Evolutionary conservation across 768 basidiomycete genomes (phyloP).

Genomic region (Naematelia encephala): DNA sequence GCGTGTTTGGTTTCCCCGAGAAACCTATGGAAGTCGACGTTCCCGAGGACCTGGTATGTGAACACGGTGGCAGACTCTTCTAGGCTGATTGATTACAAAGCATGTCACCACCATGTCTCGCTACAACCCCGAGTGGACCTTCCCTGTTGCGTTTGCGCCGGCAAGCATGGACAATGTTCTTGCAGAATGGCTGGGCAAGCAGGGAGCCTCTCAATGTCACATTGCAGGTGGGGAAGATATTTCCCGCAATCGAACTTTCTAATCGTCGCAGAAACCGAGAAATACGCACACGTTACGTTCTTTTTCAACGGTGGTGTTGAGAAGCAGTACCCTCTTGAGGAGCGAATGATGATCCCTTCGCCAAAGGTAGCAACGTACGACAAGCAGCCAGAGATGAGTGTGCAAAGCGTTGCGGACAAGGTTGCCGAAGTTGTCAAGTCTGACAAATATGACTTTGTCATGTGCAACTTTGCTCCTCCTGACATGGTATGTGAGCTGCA

Average conservation of each 20-base stretch:
- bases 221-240: conserved; percentile 67
- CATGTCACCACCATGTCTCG: conserved; percentile 89
- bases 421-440: conserved; percentile 78
- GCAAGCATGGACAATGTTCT: conserved; percentile 90
- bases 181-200: conserved; percentile 79
- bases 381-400: conserved; percentile 84
- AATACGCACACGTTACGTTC: conserved; percentile 96
- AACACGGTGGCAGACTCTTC: background rate
- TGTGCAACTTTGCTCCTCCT: conserved; percentile 97
- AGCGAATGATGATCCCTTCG: conserved; percentile 81
- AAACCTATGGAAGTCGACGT: conserved; percentile 79
- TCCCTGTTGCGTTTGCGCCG: conserved; percentile 88
- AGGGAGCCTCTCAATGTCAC: conserved; percentile 80
- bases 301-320: conserved; percentile 98
- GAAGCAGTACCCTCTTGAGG: conserved; percentile 79
- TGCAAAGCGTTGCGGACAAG: conserved; percentile 80
- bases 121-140: conserved; percentile 88
- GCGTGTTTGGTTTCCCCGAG: conserved; percentile 73
- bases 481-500: conserved; percentile 67
- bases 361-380: conserved; percentile 96
- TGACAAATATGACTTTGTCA: conserved; percentile 76
- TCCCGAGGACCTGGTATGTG: conserved; percentile 71
- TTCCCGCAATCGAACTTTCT: background rate
- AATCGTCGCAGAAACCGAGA: conserved; percentile 74
- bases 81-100: conserved; percentile 51